Conservation (phyloP, 805 yeast genomes). For the Saturnispora ahearnii region DNA sequence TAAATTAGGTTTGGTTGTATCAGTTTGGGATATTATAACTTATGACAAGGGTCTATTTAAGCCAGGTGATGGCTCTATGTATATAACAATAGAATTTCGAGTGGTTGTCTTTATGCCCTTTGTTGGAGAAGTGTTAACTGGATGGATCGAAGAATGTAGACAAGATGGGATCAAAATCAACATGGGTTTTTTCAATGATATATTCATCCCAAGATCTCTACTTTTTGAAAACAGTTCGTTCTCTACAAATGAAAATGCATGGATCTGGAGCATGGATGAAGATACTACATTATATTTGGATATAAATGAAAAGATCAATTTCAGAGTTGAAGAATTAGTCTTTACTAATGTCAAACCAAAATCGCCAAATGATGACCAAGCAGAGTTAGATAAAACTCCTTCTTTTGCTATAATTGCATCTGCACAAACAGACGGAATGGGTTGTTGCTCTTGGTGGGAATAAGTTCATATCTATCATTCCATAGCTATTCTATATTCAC, state of each 20-base stretch:
- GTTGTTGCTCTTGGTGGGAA: slow-evolving; percentile 96
- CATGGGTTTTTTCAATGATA: slow-evolving; percentile 85
- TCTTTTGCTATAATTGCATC: slow-evolving; percentile 83
- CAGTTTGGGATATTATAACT: slow-evolving; percentile 75
- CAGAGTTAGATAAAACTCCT: slow-evolving; percentile 41
- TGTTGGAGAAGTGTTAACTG: slow-evolving; percentile 85
- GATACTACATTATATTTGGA: slow-evolving; percentile 77
- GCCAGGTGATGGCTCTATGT: slow-evolving; percentile 93
- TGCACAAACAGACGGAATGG: slow-evolving; percentile 95
- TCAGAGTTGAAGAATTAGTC: slow-evolving; percentile 82
- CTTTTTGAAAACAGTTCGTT: slow-evolving; percentile 51
- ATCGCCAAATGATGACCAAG: slow-evolving; percentile 36
- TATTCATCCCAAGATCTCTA: slow-evolving; percentile 76
- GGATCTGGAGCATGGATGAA: slow-evolving; percentile 81
- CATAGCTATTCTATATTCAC: neutral
- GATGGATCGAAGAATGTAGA: slow-evolving; percentile 86
- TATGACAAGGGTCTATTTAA: slow-evolving; percentile 81
- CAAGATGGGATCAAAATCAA: slow-evolving; percentile 79
- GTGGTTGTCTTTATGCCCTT: slow-evolving; percentile 86
- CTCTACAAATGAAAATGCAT: slow-evolving; percentile 69
- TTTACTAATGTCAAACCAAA: slow-evolving; percentile 79
- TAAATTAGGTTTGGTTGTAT: slow-evolving; percentile 73
- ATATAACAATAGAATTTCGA: slow-evolving; percentile 64
- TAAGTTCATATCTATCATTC: slow-evolving; percentile 18
- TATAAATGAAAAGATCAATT: slow-evolving; percentile 82